phyloP scores from a whole-genome alignment of 2,329 filamentous ascomycete species.

The Phaeosphaeriaceae sp. region DNA sequence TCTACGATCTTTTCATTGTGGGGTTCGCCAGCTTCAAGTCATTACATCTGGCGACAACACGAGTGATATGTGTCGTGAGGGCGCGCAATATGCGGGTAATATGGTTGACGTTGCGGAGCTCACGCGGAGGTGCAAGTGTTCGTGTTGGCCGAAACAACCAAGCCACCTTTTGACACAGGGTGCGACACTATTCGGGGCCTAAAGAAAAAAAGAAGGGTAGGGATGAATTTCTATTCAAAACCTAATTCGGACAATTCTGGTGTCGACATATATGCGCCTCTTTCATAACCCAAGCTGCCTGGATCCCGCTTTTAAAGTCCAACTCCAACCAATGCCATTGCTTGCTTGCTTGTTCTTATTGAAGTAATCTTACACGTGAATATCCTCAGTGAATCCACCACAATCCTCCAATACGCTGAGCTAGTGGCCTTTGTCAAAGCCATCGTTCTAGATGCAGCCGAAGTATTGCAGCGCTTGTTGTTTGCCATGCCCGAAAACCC shows the following conservation, averaged over 20 bases:
- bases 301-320: neutral
- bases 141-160: conserved; percentile 37
- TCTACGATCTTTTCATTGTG: conserved; percentile 24
- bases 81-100: conserved; percentile 10
- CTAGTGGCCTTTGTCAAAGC: neutral
- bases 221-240: conserved; percentile 34
- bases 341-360: neutral
- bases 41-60: conserved; percentile 1
- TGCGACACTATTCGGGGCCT: conserved; percentile 11
- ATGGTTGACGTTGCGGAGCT: conserved; percentile 32
- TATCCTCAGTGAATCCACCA: neutral
- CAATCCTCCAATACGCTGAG: neutral
- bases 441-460: neutral
- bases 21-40: neutral
- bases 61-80: conserved; percentile 2
- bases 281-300: neutral
- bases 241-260: conserved; percentile 20
- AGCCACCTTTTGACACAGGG: conserved; percentile 33
- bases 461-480: neutral
- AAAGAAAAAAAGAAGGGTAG: conserved; percentile 31
- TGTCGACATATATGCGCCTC: conserved; percentile 6
- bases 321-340: neutral
- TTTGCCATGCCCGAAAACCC: neutral
- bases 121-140: conserved; percentile 35
- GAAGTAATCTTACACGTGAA: neutral